phyloP scores from a whole-genome alignment of 2,329 filamentous ascomycete species.

The Botrytis tulipae region DNA sequence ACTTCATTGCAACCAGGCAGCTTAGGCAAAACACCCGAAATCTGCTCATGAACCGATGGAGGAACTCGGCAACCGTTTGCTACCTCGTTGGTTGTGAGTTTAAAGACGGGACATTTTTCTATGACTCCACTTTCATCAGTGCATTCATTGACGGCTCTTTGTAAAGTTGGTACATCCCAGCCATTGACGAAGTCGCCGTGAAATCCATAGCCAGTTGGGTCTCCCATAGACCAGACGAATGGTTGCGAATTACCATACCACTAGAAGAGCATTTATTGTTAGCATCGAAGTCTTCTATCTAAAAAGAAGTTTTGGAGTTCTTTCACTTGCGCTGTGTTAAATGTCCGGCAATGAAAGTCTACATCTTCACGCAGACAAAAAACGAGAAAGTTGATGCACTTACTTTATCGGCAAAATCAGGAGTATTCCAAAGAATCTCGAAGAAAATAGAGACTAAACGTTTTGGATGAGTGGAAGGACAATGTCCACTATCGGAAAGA shows the following conservation, averaged over 20 bases:
- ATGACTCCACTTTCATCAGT: constrained; percentile 45
- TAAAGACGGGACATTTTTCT: constrained; percentile 44
- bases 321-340: background rate
- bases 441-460: constrained; percentile 59
- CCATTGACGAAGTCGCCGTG: constrained; percentile 61
- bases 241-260: constrained; percentile 47
- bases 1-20: constrained; percentile 55
- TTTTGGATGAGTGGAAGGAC: constrained; percentile 51
- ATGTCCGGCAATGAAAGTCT: background rate
- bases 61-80: constrained; percentile 53
- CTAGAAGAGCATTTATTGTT: background rate
- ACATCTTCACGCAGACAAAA: rapidly evolving
- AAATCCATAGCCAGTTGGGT: constrained; percentile 52
- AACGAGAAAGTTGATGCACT: background rate
- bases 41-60: constrained; percentile 44
- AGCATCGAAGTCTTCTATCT: background rate
- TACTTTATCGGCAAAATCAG: constrained; percentile 46
- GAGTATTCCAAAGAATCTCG: constrained; percentile 56
- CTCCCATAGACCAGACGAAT: constrained; percentile 53
- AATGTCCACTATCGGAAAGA: constrained; percentile 47
- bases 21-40: constrained; percentile 46
- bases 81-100: constrained; percentile 53
- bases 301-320: background rate
- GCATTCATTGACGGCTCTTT: constrained; percentile 51
- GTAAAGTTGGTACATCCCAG: constrained; percentile 50